phyloP scores from a whole-genome alignment of 805 yeast species.

The Brettanomyces custersianus region DNA sequence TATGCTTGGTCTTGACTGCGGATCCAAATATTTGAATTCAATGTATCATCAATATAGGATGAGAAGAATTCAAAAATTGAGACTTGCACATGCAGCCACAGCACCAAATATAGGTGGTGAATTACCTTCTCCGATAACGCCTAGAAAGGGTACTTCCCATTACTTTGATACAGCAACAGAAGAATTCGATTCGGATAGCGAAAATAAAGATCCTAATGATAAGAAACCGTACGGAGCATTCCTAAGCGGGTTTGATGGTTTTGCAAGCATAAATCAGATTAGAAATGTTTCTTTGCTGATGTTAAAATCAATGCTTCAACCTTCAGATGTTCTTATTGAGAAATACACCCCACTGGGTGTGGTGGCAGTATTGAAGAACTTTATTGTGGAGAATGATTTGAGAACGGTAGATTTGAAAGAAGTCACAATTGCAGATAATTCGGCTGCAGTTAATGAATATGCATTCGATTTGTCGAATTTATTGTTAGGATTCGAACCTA shows the following conservation, averaged over 20 bases:
- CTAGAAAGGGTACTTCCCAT: slow-evolving; percentile 13
- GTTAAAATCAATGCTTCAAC: slow-evolving; percentile 32
- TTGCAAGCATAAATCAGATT: slow-evolving; percentile 28
- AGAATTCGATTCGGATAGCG: slow-evolving; percentile 19
- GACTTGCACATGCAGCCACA: not conserved
- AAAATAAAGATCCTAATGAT: slow-evolving; percentile 32
- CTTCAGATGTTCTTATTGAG: slow-evolving; percentile 43
- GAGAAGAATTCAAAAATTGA: not conserved
- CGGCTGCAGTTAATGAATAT: slow-evolving; percentile 3
- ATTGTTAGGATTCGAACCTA: slow-evolving; percentile 8
- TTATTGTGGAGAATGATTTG: slow-evolving; percentile 20
- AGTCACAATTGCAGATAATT: slow-evolving; percentile 8
- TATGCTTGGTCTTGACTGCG: slow-evolving; percentile 39
- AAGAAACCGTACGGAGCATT: slow-evolving; percentile 34
- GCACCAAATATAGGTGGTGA: slow-evolving; percentile 3
- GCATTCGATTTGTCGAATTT: slow-evolving; percentile 11
- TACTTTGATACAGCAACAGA: slow-evolving; percentile 11
- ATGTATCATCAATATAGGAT: slow-evolving; percentile 10
- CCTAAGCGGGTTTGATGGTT: slow-evolving; percentile 37
- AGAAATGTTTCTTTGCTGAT: slow-evolving; percentile 35
- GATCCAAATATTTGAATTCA: slow-evolving; percentile 26
- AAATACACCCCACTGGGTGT: slow-evolving; percentile 47
- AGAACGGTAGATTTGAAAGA: slow-evolving; percentile 12
- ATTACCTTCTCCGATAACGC: slow-evolving; percentile 19
- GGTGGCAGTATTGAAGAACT: slow-evolving; percentile 32